Conservation (phyloP, 805 yeast species). For the Priceomyces fermenticarens region DNA sequence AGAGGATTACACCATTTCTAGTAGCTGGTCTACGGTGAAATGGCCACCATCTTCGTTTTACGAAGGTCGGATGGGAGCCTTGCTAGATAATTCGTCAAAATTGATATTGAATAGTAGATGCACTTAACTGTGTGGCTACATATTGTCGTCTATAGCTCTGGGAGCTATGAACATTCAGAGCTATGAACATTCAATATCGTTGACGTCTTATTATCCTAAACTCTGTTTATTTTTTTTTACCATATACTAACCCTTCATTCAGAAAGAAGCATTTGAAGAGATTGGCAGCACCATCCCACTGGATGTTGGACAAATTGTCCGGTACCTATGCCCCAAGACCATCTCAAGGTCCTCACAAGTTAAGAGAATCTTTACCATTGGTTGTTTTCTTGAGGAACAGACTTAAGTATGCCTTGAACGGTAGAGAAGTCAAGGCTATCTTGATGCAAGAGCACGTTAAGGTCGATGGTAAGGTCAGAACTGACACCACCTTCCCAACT, state of each 20-base stretch:
- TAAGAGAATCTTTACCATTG: constrained; percentile 96
- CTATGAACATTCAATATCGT: too few relatives aligned
- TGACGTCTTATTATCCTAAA: too few relatives aligned
- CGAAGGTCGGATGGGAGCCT: constrained; percentile 45
- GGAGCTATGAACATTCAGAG: too few relatives aligned
- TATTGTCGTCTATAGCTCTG: too few relatives aligned
- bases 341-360: constrained; percentile 99
- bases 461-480: constrained; percentile 99
- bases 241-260: constrained; percentile 24
- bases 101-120: constrained; percentile 3
- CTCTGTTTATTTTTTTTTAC: too few relatives aligned
- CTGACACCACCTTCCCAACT: constrained; percentile 98
- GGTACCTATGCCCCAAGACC: constrained; percentile 99
- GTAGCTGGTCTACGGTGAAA: constrained; percentile 5
- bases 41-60: constrained; percentile 5
- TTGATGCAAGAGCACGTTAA: constrained; percentile 97
- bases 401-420: constrained; percentile 97
- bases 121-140: too few relatives aligned
- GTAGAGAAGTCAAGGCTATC: constrained; percentile 98
- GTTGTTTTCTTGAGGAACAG: constrained; percentile 97
- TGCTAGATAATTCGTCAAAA: constrained; percentile 39
- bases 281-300: constrained; percentile 99
- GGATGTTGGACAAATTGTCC: constrained; percentile 99
- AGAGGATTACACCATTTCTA: constrained; percentile 1
- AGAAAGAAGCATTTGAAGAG: constrained; percentile 99